Conservation (phyloP, 805 yeast genomes). For the Limtongia smithiae region DNA sequence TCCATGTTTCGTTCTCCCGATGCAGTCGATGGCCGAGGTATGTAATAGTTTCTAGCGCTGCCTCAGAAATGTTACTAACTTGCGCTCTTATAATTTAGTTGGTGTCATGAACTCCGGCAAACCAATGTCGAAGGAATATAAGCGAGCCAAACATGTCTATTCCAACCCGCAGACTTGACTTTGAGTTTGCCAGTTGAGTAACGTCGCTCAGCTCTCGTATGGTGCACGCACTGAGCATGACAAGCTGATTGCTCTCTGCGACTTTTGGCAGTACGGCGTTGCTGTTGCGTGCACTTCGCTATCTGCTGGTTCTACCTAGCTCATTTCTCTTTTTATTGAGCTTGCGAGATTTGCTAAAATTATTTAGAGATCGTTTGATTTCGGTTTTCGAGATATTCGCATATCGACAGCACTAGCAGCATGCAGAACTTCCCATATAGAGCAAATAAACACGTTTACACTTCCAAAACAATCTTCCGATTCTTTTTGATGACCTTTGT, state of each 20-base stretch:
- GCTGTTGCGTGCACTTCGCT: too few species aligned
- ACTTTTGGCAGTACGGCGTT: too few species aligned
- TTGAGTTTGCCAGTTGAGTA: too few species aligned
- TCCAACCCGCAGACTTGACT: too few species aligned
- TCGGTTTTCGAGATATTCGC: too few species aligned
- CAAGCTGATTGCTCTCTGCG: too few species aligned
- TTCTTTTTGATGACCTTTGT: conserved; percentile 15
- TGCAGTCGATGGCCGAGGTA: conserved; percentile 20
- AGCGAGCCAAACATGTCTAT: conserved; percentile 22
- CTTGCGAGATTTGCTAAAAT: too few species aligned
- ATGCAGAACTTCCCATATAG: neutral
- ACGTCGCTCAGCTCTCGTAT: too few species aligned
- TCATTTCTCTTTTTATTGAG: too few species aligned
- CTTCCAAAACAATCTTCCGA: conserved; percentile 11
- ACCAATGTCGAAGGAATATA: conserved; percentile 19
- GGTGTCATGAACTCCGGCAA: conserved; percentile 24
- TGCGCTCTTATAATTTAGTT: conserved; percentile 3
- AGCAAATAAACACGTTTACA: neutral
- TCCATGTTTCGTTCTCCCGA: conserved; percentile 32
- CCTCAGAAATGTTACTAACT: neutral
- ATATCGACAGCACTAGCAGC: neutral
- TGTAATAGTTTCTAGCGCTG: neutral
- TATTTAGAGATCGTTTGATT: too few species aligned
- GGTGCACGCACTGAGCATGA: too few species aligned
- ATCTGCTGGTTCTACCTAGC: too few species aligned